These are phyloP conservation scores for Metschnikowia lachancei DNA, from an alignment of 805 yeast genomes.

Conservation along the genomic window DNA sequence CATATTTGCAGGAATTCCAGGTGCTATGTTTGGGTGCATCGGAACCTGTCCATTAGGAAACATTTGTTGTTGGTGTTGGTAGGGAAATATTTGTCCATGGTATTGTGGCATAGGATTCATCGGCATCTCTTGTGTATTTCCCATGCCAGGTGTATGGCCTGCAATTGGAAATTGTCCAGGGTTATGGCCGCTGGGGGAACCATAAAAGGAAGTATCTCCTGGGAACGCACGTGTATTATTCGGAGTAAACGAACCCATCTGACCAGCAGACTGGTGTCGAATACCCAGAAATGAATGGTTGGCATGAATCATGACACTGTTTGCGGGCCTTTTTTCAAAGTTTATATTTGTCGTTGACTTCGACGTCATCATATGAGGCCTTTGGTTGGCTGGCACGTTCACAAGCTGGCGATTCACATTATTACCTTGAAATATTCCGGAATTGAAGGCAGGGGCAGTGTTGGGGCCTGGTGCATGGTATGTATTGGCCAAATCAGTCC, in stretches of 20 bases:
- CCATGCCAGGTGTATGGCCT: background rate
- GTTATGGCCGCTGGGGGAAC: background rate
- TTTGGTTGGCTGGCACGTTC: background rate
- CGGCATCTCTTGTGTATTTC: background rate
- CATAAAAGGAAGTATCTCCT: background rate
- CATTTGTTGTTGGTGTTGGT: background rate
- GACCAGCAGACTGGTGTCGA: slow-evolving; percentile 20
- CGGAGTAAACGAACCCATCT: slow-evolving; percentile 12
- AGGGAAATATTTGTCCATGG: background rate
- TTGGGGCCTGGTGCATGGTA: slow-evolving; percentile 25
- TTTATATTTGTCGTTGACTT: slow-evolving; percentile 10
- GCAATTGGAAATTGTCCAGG: background rate
- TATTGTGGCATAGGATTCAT: background rate
- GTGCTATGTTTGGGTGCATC: background rate
- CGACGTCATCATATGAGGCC: slow-evolving; percentile 6
- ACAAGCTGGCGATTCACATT: slow-evolving; percentile 9
- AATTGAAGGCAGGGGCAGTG: slow-evolving; percentile 38
- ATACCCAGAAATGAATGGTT: slow-evolving; percentile 6
- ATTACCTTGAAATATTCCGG: slow-evolving; percentile 16
- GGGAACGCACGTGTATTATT: background rate
- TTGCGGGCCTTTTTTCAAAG: slow-evolving; percentile 5
- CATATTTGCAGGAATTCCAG: background rate
- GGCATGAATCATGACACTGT: background rate
- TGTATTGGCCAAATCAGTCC: slow-evolving; percentile 7
- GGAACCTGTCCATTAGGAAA: background rate